phyloP scores from a whole-genome alignment of 2,329 filamentous ascomycete species.

The Alternaria gaisen region DNA sequence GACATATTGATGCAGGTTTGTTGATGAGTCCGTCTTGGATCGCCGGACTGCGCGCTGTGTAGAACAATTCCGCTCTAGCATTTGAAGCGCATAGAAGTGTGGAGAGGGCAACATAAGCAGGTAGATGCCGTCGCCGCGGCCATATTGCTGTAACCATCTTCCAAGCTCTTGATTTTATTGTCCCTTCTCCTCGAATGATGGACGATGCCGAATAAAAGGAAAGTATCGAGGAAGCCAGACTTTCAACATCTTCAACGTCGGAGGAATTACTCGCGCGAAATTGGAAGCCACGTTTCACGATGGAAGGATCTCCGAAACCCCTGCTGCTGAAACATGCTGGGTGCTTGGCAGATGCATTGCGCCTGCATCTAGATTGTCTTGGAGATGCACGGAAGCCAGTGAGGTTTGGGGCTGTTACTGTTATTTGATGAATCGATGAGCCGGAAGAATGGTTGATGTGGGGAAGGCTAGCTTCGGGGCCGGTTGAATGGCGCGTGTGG shows the following conservation, averaged over 20 bases:
- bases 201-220: neutral
- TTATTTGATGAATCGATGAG: slow-evolving; percentile 11
- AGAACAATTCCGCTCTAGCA: slow-evolving; percentile 25
- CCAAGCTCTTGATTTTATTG: neutral
- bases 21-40: slow-evolving; percentile 33
- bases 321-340: slow-evolving; percentile 24
- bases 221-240: neutral
- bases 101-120: slow-evolving; percentile 5
- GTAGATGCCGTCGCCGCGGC: slow-evolving; percentile 1
- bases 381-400: neutral
- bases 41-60: slow-evolving; percentile 26
- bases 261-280: neutral
- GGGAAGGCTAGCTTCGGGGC: slow-evolving; percentile 1
- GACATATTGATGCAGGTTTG: slow-evolving; percentile 26
- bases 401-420: slow-evolving; percentile 2
- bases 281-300: slow-evolving; percentile 32
- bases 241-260: neutral
- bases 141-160: slow-evolving; percentile 7
- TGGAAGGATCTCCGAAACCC: slow-evolving; percentile 17
- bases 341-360: slow-evolving; percentile 15
- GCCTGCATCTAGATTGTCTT: slow-evolving; percentile 13
- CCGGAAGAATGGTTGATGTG: slow-evolving; percentile 24
- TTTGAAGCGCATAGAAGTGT: slow-evolving; percentile 11
- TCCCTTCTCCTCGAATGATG: neutral
- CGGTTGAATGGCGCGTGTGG: slow-evolving; percentile 16